Base-by-base conservation (phyloP, 805 yeast genomes). In the Cyberlindnera mississippiensis region DNA sequence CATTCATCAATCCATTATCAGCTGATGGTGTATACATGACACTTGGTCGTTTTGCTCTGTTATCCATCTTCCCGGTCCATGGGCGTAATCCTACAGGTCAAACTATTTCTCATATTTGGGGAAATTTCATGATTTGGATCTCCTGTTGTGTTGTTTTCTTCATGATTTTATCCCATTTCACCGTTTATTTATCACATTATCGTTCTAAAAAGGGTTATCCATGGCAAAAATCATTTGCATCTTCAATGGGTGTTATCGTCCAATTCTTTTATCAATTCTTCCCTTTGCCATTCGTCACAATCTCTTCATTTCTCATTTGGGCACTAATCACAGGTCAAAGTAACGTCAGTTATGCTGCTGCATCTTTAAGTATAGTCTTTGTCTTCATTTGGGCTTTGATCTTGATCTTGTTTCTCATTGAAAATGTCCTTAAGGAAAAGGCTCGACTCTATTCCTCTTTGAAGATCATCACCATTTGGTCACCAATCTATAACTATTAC, bases 391-490 rank as follows among this genome's bases (percentile, higher is more conserved):
- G 49, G 49, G 6, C 36, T 12, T 22, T 16, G 19, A 40, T 33
- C n/a, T 22, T 45, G 11, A 12, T 26, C 1, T 41, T 46, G 46
- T 45, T 45, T 28, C 35, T 15, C 16, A 11, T 33, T 36, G 42
- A 4, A 49, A 52, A 18, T 46, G 53, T 38, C 42, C 39, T 34
- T 36, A 35, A 12, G 33, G 50, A 28, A 7, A 38, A 20, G 11
- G 29, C 35, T n/a, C 57, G 59, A 45, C 50, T 76, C 5, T 77
- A 76, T 50, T 68, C 78, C 3, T 74, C 79, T 2, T 60, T 74
- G 41, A 67, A 63, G 39, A 59, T 68, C 6, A 68, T 76, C 30
- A 61, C 74, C 38, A 40, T 68, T 3, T 77, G 80, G 79, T 67
- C 72, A 4, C 60, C 62, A 35, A 51, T 66, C 18, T 76, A 75